Percentiles rank a stretch among this genome's conserved stretches.
These are phyloP conservation scores for Lachancea nothofagi DNA, from an alignment of 805 yeast genomes.

Conservation along the genomic window DNA sequence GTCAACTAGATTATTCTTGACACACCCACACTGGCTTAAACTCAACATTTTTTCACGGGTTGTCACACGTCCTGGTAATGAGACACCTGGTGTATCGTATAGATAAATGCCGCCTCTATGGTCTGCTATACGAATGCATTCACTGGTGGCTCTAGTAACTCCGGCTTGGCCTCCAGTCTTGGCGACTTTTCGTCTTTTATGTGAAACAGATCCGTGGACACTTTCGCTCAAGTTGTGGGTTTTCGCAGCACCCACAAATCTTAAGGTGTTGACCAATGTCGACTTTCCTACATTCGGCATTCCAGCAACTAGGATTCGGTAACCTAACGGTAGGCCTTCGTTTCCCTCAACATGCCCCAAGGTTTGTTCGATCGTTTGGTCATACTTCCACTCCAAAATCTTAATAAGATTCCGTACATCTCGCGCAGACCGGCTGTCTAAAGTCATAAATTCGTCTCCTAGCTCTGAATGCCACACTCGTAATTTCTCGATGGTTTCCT, in stretches of 20 bases:
- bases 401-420: conserved; percentile 50
- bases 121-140: conserved; percentile 56
- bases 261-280: conserved; percentile 69
- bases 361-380: conserved; percentile 24
- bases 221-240: conserved; percentile 16
- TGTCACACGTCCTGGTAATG: conserved; percentile 62
- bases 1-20: conserved; percentile 63
- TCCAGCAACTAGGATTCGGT: conserved; percentile 72
- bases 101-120: conserved; percentile 58
- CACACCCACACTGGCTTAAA: conserved; percentile 69
- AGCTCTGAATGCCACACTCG: conserved; percentile 42
- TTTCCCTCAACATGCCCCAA: conserved; percentile 12
- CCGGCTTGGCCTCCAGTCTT: conserved; percentile 86
- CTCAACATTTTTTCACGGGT: conserved; percentile 66
- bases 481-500: conserved; percentile 27
- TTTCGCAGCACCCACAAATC: conserved; percentile 37
- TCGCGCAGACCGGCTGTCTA: conserved; percentile 50
- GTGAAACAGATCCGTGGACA: conserved; percentile 10
- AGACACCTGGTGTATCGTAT: conserved; percentile 91
- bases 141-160: conserved; percentile 75
- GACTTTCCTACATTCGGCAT: conserved; percentile 99
- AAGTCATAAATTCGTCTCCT: conserved; percentile 42
- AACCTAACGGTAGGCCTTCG: conserved; percentile 75
- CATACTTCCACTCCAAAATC: conserved; percentile 41
- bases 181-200: conserved; percentile 58